Evolutionary conservation across 2,329 filamentous ascomycete genomes (phyloP).

Genomic region (Colletotrichum sp.): DNA sequence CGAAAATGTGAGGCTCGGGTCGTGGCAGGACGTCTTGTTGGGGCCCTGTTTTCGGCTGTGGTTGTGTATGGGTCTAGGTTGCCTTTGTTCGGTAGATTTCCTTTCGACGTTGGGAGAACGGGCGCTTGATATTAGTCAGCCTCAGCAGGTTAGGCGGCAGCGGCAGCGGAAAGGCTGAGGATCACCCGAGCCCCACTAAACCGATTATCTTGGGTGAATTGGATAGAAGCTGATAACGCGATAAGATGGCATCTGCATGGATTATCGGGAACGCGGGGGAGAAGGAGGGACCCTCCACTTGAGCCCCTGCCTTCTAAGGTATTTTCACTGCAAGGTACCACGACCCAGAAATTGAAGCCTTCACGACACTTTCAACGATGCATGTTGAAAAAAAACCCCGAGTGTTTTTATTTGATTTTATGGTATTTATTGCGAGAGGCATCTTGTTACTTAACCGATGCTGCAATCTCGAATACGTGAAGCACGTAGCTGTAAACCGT

Average conservation of each 20-base stretch:
- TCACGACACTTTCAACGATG: background rate
- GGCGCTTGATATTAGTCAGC: constrained; percentile 22
- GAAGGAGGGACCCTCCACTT: background rate
- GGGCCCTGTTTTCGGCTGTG: constrained; percentile 28
- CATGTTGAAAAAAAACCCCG: background rate
- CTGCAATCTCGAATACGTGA: background rate
- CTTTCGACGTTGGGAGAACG: constrained; percentile 25
- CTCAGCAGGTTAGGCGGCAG: background rate
- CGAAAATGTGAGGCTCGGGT: background rate
- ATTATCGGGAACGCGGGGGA: constrained; percentile 3
- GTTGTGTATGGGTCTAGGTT: constrained; percentile 44
- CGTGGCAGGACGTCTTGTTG: constrained; percentile 13
- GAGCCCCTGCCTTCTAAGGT: background rate
- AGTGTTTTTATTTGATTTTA: background rate
- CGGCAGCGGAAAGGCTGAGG: constrained; percentile 8
- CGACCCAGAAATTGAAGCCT: background rate
- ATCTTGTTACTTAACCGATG: background rate
- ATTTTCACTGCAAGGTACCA: background rate
- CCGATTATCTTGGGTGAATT: background rate
- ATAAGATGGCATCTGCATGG: background rate
- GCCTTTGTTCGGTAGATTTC: constrained; percentile 33
- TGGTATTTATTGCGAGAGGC: background rate
- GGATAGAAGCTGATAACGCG: background rate
- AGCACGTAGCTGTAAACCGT: background rate
- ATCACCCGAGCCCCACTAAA: background rate